phyloP scores from a whole-genome alignment of 306 rosid genomes.

The Carpinus fangiana region DNA sequence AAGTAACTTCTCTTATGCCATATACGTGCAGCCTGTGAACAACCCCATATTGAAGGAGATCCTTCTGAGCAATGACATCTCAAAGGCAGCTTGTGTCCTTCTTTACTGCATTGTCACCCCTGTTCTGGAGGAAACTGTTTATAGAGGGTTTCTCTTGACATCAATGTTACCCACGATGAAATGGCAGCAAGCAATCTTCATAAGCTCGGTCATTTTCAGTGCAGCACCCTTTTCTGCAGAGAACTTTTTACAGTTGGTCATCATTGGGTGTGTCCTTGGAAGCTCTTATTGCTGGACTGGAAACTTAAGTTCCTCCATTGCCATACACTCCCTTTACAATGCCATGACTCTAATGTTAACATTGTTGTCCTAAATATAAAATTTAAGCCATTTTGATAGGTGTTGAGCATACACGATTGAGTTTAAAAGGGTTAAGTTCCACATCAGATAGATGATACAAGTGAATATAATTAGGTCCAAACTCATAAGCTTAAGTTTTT shows the following conservation, averaged over 20 bases:
- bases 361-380: slow-evolving; percentile 34
- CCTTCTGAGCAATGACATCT: slow-evolving; percentile 47
- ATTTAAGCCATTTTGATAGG: neutral
- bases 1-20: slow-evolving; percentile 8
- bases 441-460: too few relatives aligned
- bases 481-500: too few relatives aligned
- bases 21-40: slow-evolving; percentile 53
- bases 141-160: slow-evolving; percentile 73
- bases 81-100: slow-evolving; percentile 53
- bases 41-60: slow-evolving; percentile 64
- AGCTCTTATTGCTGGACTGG: slow-evolving; percentile 77
- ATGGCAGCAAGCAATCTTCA: slow-evolving; percentile 67
- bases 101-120: slow-evolving; percentile 71
- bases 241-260: slow-evolving; percentile 63
- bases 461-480: too few relatives aligned
- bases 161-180: slow-evolving; percentile 61
- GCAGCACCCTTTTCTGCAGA: slow-evolving; percentile 75
- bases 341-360: slow-evolving; percentile 57
- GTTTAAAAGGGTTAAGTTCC: too few relatives aligned
- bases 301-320: slow-evolving; percentile 56
- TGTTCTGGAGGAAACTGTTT: slow-evolving; percentile 70
- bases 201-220: slow-evolving; percentile 71
- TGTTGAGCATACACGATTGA: too few relatives aligned
- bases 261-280: slow-evolving; percentile 78
- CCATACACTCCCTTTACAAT: slow-evolving; percentile 78